phyloP scores from a whole-genome alignment of 345 rosid species.

The Boechera retrofracta region DNA sequence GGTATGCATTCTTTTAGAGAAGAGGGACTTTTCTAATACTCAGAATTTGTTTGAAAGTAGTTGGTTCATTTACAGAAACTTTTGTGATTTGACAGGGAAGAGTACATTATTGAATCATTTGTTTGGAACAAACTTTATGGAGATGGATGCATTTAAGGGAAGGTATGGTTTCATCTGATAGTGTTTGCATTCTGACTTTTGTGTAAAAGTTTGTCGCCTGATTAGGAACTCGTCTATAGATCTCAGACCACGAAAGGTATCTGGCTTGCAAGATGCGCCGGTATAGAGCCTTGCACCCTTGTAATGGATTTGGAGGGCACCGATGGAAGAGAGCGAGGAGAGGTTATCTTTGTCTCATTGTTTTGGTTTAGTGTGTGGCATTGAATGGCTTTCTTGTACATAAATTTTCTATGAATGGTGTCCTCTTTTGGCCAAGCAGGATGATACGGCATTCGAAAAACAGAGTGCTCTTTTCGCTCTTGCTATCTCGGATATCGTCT shows the following conservation, averaged over 20 bases:
- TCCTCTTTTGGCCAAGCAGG: conserved; percentile 50
- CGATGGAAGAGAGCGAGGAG: conserved; percentile 98
- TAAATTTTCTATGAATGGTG: not conserved
- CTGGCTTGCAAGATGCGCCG: conserved; percentile 87
- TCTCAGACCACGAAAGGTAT: conserved; percentile 97
- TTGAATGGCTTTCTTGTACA: not conserved
- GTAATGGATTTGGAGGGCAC: conserved; percentile 99
- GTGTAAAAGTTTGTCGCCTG: conserved; percentile 1
- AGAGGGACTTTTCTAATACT: conserved; percentile 3
- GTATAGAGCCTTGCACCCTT: conserved; percentile 88
- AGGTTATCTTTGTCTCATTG: conserved; percentile 51
- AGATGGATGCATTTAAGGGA: conserved; percentile 98
- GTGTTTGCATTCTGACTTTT: not conserved
- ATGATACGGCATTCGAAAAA: conserved; percentile 98
- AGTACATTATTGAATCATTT: conserved; percentile 86
- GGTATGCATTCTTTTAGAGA: conserved; percentile 53
- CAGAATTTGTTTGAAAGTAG: not conserved
- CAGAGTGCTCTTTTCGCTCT: conserved; percentile 98
- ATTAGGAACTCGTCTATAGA: conserved; percentile 49
- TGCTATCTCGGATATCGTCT: conserved; percentile 92
- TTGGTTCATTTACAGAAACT: conserved; percentile 32
- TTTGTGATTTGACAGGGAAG: conserved; percentile 70
- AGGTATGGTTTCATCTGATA: conserved; percentile 55
- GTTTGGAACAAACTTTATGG: conserved; percentile 83
- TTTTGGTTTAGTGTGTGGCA: not conserved